Percentiles rank a stretch among this genome's conserved stretches.
These are phyloP conservation scores for Emergomyces orientalis DNA, from an alignment of 2,329 filamentous ascomycete genomes.

Conservation along the genomic window DNA sequence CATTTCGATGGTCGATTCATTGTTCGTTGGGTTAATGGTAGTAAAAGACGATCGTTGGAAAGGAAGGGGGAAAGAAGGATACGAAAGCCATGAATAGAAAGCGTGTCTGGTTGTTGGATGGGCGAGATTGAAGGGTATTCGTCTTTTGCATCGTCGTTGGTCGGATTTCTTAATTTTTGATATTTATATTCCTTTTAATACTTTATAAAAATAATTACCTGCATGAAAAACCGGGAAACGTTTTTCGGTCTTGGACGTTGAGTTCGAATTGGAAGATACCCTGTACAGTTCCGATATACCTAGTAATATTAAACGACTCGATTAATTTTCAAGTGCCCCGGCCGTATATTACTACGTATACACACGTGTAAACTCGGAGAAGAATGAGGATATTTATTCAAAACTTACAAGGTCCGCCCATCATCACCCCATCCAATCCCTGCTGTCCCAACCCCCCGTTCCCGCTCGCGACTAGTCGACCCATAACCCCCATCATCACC, in stretches of 20 bases:
- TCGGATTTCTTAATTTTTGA: too few species aligned
- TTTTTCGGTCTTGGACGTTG: slow-evolving; percentile 40
- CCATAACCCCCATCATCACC: slow-evolving; percentile 28
- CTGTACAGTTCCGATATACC: slow-evolving; percentile 40
- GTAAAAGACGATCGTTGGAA: neutral
- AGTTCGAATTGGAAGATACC: slow-evolving; percentile 42
- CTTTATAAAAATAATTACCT: slow-evolving; percentile 22
- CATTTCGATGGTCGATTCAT: neutral
- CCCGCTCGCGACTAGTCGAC: slow-evolving; percentile 26
- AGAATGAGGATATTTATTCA: too few species aligned
- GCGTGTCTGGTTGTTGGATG: neutral
- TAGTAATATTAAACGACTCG: slow-evolving; percentile 17
- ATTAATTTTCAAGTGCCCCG: slow-evolving; percentile 8
- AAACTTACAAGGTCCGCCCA: slow-evolving; percentile 39
- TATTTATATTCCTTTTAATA: neutral
- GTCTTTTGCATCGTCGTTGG: neutral
- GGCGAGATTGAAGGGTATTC: neutral
- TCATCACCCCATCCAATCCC: slow-evolving; percentile 41
- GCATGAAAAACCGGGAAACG: slow-evolving; percentile 37
- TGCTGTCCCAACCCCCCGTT: slow-evolving; percentile 35
- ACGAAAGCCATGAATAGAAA: neutral
- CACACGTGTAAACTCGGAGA: too few species aligned
- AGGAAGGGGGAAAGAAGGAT: neutral
- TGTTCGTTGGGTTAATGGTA: neutral
- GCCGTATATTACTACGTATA: too few species aligned